Conservation (phyloP, 73 alveolate species). For the Paramecium octaurelia region DNA sequence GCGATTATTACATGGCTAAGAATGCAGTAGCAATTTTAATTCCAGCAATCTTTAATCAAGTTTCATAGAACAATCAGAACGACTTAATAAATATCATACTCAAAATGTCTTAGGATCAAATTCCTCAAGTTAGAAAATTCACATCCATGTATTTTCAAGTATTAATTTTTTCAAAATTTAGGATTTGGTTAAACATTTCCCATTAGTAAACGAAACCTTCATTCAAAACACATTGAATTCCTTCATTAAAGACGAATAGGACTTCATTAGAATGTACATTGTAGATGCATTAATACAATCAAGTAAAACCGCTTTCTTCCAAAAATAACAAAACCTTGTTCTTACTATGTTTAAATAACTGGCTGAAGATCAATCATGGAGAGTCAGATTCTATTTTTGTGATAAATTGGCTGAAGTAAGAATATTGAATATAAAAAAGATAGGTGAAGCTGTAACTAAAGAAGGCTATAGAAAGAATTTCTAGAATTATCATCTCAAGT, state of each 20-base stretch:
- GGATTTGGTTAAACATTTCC: conserved; percentile 56
- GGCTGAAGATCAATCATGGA: conserved; percentile 60
- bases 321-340: neutral
- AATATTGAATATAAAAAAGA: neutral
- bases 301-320: neutral
- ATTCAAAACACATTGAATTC: conserved; percentile 19
- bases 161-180: neutral
- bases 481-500: neutral
- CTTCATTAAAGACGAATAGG: conserved; percentile 54
- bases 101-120: conserved; percentile 40
- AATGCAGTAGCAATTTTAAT: conserved; percentile 69
- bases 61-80: conserved; percentile 66
- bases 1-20: conserved; percentile 77
- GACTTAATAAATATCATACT: conserved; percentile 51
- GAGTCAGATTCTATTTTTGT: conserved; percentile 58
- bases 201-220: conserved; percentile 7
- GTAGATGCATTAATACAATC: conserved; percentile 50
- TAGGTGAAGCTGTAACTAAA: conserved; percentile 51
- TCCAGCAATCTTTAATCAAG: conserved; percentile 70
- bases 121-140: conserved; percentile 55
- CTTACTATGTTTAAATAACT: conserved; percentile 13
- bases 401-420: conserved; percentile 60
- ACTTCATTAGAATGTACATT: conserved; percentile 49
- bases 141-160: conserved; percentile 51
- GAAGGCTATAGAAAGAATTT: conserved; percentile 49